These are phyloP conservation scores for Bipolaris sorokiniana DNA, from an alignment of 2,329 filamentous ascomycete species.

Conservation along the genomic window DNA sequence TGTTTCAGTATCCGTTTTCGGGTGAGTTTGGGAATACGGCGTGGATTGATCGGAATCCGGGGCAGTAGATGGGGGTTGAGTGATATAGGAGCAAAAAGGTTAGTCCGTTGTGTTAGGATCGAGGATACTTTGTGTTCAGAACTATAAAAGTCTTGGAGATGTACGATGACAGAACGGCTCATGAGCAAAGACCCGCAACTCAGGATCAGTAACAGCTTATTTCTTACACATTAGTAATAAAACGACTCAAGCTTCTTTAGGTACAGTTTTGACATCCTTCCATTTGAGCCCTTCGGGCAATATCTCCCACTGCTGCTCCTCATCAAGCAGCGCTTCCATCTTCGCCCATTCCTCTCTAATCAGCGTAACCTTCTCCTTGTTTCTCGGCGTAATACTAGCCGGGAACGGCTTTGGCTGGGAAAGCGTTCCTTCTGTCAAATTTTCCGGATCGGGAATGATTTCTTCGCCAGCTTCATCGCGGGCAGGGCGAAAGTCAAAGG, in stretches of 20 bases:
- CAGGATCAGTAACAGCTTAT: no score
- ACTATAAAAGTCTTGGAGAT: no score
- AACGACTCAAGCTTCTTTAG: neutral
- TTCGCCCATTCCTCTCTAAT: conserved; percentile 27
- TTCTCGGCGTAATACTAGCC: conserved; percentile 25
- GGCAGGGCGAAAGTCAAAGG: conserved; percentile 30
- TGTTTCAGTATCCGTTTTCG: conserved; percentile 44
- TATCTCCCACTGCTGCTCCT: conserved; percentile 27
- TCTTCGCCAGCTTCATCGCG: conserved; percentile 6
- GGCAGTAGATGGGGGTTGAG: conserved; percentile 3
- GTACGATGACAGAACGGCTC: neutral
- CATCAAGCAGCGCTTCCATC: conserved; percentile 24
- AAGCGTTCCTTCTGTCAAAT: conserved; percentile 27
- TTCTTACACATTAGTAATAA: no score
- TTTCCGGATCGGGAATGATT: conserved; percentile 18
- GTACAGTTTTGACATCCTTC: conserved; percentile 10
- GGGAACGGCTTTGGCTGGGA: conserved; percentile 26
- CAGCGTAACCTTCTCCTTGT: conserved; percentile 6
- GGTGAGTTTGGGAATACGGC: conserved; percentile 54
- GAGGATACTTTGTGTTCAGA: neutral
- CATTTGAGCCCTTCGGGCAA: conserved; percentile 27
- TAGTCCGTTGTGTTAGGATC: neutral
- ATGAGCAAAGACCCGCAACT: neutral
- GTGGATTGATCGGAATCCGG: conserved; percentile 55
- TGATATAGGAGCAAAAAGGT: neutral